phyloP scores from a whole-genome alignment of 805 yeast species.

The Cyberlindnera galapagoensis region DNA sequence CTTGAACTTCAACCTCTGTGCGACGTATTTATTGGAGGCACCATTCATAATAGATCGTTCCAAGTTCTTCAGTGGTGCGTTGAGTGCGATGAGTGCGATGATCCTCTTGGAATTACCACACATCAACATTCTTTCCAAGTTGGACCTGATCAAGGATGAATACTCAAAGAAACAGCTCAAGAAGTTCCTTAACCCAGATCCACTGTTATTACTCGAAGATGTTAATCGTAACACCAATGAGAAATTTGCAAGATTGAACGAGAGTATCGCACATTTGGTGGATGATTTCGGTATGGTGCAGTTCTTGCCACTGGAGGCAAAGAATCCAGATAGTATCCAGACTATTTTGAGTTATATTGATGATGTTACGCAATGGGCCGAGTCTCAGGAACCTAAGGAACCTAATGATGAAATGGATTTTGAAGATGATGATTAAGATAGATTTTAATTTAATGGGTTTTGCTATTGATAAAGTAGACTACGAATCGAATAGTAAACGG shows the following conservation, averaged over 20 bases:
- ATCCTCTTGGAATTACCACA: slow-evolving; percentile 92
- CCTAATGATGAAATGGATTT: slow-evolving; percentile 71
- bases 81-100: slow-evolving; percentile 98
- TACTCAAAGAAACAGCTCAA: slow-evolving; percentile 71
- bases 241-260: slow-evolving; percentile 64
- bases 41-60: slow-evolving; percentile 87
- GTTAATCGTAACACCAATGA: slow-evolving; percentile 47
- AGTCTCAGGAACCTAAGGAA: slow-evolving; percentile 93
- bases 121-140: slow-evolving; percentile 79
- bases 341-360: slow-evolving; percentile 88
- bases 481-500: too few species aligned
- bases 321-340: slow-evolving; percentile 66
- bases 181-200: slow-evolving; percentile 87
- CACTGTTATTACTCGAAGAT: slow-evolving; percentile 54
- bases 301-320: slow-evolving; percentile 82
- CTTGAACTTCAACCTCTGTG: slow-evolving; percentile 83
- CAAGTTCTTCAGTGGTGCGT: slow-evolving; percentile 91
- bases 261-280: slow-evolving; percentile 79
- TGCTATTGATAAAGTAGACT: too few species aligned
- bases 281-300: slow-evolving; percentile 99
- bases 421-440: slow-evolving; percentile 42
- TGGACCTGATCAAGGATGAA: slow-evolving; percentile 79
- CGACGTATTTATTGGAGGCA: slow-evolving; percentile 87
- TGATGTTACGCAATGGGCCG: slow-evolving; percentile 97
- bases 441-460: too few species aligned